Conservation (phyloP, 2,329 filamentous ascomycete species). For the Nemania serpens region DNA sequence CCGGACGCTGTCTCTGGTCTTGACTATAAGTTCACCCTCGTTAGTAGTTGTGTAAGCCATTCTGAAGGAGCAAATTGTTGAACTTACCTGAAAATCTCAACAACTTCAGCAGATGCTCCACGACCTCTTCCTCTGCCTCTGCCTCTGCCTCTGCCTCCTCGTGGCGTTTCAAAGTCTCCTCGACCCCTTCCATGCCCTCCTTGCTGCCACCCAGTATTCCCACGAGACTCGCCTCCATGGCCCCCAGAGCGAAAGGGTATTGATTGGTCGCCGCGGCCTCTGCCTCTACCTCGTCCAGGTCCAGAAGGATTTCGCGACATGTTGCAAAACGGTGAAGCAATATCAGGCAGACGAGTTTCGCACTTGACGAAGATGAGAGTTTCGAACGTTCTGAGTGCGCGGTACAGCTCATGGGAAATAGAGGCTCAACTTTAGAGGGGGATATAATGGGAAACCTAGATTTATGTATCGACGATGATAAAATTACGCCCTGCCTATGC, state of each 20-base stretch:
- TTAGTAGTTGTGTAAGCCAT: conserved; percentile 1
- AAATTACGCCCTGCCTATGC: no score
- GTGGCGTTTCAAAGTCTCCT: no score
- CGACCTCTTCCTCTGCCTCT: no score
- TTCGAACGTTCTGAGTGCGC: not conserved
- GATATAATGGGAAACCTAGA: not conserved
- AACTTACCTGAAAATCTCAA: conserved; percentile 4
- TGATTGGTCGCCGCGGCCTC: conserved; percentile 2
- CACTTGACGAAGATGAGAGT: not conserved
- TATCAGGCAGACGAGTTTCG: not conserved
- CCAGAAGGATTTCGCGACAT: not conserved
- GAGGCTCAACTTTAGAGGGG: no score
- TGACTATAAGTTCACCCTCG: not conserved
- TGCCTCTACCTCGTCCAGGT: conserved; percentile 2
- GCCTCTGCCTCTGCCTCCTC: no score
- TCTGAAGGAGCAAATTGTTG: not conserved
- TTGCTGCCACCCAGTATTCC: no score
- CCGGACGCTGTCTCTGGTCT: not conserved
- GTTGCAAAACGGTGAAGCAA: not conserved
- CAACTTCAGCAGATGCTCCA: not conserved
- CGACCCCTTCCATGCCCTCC: no score
- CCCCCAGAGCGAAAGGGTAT: conserved; percentile 3
- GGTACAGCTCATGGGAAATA: not conserved
- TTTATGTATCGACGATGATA: no score
- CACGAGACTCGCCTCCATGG: no score